Conservation (phyloP, 257 asterid species). For the Ehretia macrophylla region DNA sequence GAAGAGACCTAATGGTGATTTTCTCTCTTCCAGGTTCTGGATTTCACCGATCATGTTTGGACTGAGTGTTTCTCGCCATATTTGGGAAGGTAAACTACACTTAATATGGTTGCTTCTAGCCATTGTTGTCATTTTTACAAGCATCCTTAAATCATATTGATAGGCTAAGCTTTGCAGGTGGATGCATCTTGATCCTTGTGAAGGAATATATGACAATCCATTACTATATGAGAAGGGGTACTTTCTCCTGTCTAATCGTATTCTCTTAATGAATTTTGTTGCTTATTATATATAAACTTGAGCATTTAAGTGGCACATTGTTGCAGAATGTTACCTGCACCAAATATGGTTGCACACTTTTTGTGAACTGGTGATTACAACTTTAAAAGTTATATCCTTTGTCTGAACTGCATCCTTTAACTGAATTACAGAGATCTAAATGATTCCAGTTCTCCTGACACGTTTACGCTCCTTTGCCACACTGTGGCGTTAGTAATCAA, state of each 20-base stretch:
- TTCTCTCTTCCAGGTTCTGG: conserved; percentile 52
- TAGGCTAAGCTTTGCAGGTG: conserved; percentile 60
- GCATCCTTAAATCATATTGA: conserved; percentile 12
- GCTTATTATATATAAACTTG: not conserved
- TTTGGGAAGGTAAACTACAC: conserved; percentile 3
- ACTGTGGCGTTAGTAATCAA: too few species aligned
- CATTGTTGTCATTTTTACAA: conserved; percentile 11
- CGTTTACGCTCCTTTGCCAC: too few species aligned
- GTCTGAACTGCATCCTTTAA: too few species aligned
- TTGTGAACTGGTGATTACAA: too few species aligned
- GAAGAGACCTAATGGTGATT: too few species aligned
- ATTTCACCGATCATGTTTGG: conserved; percentile 97
- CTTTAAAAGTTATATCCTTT: too few species aligned
- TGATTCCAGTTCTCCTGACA: too few species aligned
- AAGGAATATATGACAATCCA: conserved; percentile 90
- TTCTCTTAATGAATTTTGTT: conserved; percentile 5
- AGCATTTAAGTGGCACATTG: not conserved
- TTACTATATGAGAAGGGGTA: conserved; percentile 95
- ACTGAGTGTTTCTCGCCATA: conserved; percentile 86
- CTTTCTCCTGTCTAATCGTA: conserved; percentile 10
- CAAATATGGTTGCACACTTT: not conserved
- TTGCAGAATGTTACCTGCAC: not conserved
- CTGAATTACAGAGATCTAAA: too few species aligned
- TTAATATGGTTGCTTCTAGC: conserved; percentile 18
- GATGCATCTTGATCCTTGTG: conserved; percentile 99